A percentile compares a stretch with the other conserved stretches of the same genome.
phyloP scores from a whole-genome alignment of 345 rosid genomes.

The Brassica carinata region DNA sequence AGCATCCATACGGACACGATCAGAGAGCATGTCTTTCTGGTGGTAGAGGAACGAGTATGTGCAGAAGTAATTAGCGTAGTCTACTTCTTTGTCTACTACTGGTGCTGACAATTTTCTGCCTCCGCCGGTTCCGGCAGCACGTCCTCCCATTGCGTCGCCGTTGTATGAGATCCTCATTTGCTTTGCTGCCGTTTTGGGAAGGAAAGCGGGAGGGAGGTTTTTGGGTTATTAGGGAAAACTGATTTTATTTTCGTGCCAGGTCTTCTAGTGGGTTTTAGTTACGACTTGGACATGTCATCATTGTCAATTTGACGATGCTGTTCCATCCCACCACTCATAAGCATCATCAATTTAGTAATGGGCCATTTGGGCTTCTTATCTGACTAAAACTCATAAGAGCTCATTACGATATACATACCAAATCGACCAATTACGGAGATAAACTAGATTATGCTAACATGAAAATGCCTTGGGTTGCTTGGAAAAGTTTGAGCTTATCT shows the following conservation, averaged over 20 bases:
- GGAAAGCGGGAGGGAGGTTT: not conserved
- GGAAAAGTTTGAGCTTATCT: no score
- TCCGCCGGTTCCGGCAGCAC: constrained; percentile 33
- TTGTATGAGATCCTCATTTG: constrained; percentile 57
- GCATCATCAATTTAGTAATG: not conserved
- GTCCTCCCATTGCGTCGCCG: constrained; percentile 49
- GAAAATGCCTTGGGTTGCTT: no score
- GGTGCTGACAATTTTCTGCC: constrained; percentile 43
- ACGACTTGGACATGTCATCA: constrained; percentile 16
- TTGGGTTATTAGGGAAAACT: constrained; percentile 46
- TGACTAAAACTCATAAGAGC: not conserved
- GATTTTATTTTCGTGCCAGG: not conserved
- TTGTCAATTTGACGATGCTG: not conserved
- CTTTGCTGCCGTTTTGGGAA: constrained; percentile 23
- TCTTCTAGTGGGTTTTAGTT: constrained; percentile 7
- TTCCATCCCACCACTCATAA: not conserved
- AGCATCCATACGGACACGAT: constrained; percentile 98
- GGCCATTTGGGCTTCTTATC: not conserved
- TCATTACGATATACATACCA: not conserved
- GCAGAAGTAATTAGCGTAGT: constrained; percentile 89
- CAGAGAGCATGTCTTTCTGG: constrained; percentile 98
- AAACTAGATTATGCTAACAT: no score
- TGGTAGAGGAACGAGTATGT: constrained; percentile 86
- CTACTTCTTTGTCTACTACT: constrained; percentile 91
- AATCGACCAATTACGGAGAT: not conserved